Evolutionary conservation across 768 basidiomycete genomes (phyloP).

Genomic region (Tulasnella sp.): DNA sequence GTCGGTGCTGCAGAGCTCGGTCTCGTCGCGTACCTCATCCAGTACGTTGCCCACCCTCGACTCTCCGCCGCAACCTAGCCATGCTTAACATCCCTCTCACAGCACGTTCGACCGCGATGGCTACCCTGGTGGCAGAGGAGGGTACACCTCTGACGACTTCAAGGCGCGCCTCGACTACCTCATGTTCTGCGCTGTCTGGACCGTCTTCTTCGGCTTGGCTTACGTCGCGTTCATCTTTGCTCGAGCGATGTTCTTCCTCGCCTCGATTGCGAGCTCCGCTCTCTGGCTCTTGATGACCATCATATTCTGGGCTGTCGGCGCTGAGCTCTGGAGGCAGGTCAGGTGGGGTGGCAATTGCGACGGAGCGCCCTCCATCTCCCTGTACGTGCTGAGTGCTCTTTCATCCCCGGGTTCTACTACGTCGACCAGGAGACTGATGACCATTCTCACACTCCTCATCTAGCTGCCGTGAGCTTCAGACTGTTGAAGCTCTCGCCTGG

Average conservation of each 20-base stretch:
- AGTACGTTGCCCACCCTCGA: constrained; percentile 64
- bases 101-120: not conserved
- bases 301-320: constrained; percentile 69
- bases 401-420: not conserved
- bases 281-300: constrained; percentile 70
- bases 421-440: not conserved
- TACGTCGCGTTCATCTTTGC: constrained; percentile 75
- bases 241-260: constrained; percentile 48
- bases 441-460: constrained; percentile 24
- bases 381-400: constrained; percentile 48
- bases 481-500: constrained; percentile 34
- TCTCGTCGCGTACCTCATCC: constrained; percentile 75
- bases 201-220: constrained; percentile 66
- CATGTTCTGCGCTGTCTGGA: constrained; percentile 74
- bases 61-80: constrained; percentile 41
- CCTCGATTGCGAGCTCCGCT: constrained; percentile 69
- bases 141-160: constrained; percentile 23
- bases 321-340: constrained; percentile 69
- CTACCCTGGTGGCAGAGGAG: constrained; percentile 14
- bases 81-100: constrained; percentile 62
- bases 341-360: constrained; percentile 64
- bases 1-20: constrained; percentile 73
- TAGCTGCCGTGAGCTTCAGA: constrained; percentile 34
- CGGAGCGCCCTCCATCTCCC: constrained; percentile 55
- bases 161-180: constrained; percentile 54